Conservation (phyloP, 768 basidiomycete genomes). For the Pholiota molesta region DNA sequence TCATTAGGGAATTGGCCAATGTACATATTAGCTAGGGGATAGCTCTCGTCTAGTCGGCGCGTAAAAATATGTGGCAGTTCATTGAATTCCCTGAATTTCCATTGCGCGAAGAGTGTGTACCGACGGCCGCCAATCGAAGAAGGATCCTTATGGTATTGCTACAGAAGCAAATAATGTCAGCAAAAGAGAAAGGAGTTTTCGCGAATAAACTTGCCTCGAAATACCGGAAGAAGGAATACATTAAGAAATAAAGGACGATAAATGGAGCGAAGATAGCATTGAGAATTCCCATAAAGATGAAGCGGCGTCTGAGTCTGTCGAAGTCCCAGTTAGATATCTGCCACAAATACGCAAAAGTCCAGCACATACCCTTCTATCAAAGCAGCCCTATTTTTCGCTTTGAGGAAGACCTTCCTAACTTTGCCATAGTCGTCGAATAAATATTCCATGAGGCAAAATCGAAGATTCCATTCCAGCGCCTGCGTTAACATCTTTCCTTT, state of each 20-base stretch:
- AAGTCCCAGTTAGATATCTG: constrained; percentile 5
- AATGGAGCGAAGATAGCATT: constrained; percentile 97
- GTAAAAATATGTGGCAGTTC: constrained; percentile 94
- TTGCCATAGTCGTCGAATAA: constrained; percentile 89
- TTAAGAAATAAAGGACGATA: constrained; percentile 92
- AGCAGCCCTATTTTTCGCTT: constrained; percentile 74
- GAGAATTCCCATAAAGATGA: constrained; percentile 96
- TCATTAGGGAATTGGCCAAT: constrained; percentile 98
- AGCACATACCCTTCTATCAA: constrained; percentile 78
- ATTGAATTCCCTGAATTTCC: constrained; percentile 99
- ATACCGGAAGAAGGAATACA: constrained; percentile 99
- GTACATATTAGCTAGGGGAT: constrained; percentile 90
- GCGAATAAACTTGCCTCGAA: constrained; percentile 75
- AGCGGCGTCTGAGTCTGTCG: constrained; percentile 74
- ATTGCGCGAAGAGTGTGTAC: constrained; percentile 94
- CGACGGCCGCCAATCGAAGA: constrained; percentile 90
- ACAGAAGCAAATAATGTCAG: constrained; percentile 3
- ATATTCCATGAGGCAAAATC: constrained; percentile 95
- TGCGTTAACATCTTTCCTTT: constrained; percentile 84
- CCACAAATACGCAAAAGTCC: neutral
- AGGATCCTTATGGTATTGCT: constrained; percentile 99
- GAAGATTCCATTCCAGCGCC: constrained; percentile 95
- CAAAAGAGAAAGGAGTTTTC: neutral
- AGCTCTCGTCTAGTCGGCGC: constrained; percentile 84
- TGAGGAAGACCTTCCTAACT: constrained; percentile 90